Base-by-base conservation (phyloP, 1,284 basidiomycete species). In the Ustilago vetiveriae region DNA sequence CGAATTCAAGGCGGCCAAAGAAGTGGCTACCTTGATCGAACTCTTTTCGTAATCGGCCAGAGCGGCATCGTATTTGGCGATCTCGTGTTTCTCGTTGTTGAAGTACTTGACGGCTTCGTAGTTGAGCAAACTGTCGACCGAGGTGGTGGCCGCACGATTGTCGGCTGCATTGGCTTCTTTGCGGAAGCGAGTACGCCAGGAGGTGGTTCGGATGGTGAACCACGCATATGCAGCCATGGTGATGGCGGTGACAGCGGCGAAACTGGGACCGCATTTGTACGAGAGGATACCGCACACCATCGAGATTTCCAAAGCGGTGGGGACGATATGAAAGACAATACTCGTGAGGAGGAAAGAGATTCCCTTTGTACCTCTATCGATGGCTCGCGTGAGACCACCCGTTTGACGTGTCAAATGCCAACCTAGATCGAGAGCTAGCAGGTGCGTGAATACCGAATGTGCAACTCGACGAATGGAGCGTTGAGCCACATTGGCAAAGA, bases 31-130 rank as follows among this genome's bases (percentile, higher is more conserved):
- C 84, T 96, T 95, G 75, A 97, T 87, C 0, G 91, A 93, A 2
- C 93, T 88, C 71, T 91, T 90, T 82, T 98, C 94, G 79, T 98
- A 98, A 27, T 89, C 86, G 35, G 87, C 86, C 27, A 98, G 86
- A 53, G 96, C 90, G 48, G 89, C 88, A 83, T 98, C 95, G 81
- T 98, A 98, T 83, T 94, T 92, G 1, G 87, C 86, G 11, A 96
- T 86, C 84, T 98, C 94, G 81, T 90, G 91, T 64, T 87, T 87
- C 82, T 98, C 95, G 80, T 98, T 98, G 85, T 96, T 97, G 85
- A 98, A 98, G 80, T 95, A 90, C 92, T 98, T 98, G 75, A 98
- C 95, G 13, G 95, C 95, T 82, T 98, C 95, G 78, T 92, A 98
- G 81, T 98, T 98, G 82, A 98, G 94, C 50, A 98, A 84, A 0